A percentile compares a stretch with the other conserved stretches of the same genome.
Conservation (phyloP, 192 early-diverging fungal species). For the Podila clonocystis region DNA sequence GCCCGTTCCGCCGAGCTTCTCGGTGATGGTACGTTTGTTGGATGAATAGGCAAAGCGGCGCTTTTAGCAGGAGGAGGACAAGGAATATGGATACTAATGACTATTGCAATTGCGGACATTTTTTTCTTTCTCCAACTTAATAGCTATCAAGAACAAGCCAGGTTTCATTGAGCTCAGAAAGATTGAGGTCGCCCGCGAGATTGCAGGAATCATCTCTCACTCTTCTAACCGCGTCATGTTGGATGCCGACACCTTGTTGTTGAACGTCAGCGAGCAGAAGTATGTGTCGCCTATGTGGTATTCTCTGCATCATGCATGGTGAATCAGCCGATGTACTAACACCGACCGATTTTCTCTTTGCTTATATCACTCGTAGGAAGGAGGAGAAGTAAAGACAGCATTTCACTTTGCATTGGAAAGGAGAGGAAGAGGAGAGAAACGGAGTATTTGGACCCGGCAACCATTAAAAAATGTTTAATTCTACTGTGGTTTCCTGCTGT, state of each 20-base stretch:
- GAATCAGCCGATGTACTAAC: not conserved
- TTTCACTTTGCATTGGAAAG: not conserved
- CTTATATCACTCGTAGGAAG: not conserved
- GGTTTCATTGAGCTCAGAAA: constrained; percentile 95
- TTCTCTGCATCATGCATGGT: not conserved
- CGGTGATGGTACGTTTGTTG: constrained; percentile 70
- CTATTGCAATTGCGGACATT: not conserved
- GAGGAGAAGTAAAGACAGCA: not conserved
- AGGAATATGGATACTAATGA: not conserved
- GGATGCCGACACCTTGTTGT: constrained; percentile 88
- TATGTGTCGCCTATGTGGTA: constrained; percentile 6
- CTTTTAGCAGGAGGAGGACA: not conserved
- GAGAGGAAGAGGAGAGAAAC: not conserved
- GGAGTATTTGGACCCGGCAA: not conserved
- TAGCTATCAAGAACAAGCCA: constrained; percentile 94
- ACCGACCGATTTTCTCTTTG: too few relatives aligned
- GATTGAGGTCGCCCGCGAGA: constrained; percentile 95
- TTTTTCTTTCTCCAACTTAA: not conserved
- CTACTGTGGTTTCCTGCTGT: too few relatives aligned
- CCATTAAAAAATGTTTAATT: not conserved
- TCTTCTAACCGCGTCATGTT: constrained; percentile 91
- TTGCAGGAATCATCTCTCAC: constrained; percentile 82
- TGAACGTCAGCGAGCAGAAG: constrained; percentile 77
- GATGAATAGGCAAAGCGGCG: not conserved
- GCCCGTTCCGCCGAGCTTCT: constrained; percentile 93